Percentiles rank a stretch among this genome's conserved stretches.
phyloP scores from a whole-genome alignment of 805 yeast species.

The Yamadazyma insecticola region DNA sequence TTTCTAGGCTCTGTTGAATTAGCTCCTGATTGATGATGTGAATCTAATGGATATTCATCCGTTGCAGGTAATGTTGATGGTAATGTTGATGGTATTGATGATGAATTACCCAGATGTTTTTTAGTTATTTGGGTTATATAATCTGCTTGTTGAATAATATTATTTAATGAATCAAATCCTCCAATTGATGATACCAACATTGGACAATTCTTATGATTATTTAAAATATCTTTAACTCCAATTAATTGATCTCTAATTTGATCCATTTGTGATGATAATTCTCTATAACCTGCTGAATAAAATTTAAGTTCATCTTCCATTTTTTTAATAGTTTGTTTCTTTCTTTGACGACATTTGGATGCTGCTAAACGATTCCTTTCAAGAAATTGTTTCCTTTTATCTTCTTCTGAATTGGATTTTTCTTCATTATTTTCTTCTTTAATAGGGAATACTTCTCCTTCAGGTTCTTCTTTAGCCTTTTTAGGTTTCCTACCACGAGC shows the following conservation, averaged over 20 bases:
- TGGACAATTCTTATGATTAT: constrained; percentile 49
- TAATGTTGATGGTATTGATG: constrained; percentile 34
- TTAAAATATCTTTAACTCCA: constrained; percentile 42
- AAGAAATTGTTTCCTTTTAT: constrained; percentile 66
- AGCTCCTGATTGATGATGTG: constrained; percentile 5
- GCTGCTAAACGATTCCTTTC: constrained; percentile 96
- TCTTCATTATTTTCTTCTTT: constrained; percentile 1
- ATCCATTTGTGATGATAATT: constrained; percentile 54
- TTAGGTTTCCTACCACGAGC: constrained; percentile 7
- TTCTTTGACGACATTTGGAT: constrained; percentile 88
- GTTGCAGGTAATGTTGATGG: constrained; percentile 26
- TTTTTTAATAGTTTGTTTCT: constrained; percentile 79
- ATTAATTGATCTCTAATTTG: constrained; percentile 56
- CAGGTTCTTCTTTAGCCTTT: constrained; percentile 6
- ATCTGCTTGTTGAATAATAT: constrained; percentile 33
- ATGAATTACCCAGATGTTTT: constrained; percentile 16
- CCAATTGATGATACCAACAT: constrained; percentile 40
- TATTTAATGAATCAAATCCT: constrained; percentile 41
- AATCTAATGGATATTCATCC: background rate
- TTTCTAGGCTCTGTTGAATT: too few relatives aligned
- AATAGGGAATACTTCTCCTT: background rate
- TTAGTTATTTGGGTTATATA: constrained; percentile 24
- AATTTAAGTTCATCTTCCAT: constrained; percentile 76
- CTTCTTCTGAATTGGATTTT: constrained; percentile 20
- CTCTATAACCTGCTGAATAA: constrained; percentile 66